Base-by-base conservation (phyloP, 345 rosid species). In the Eucalyptus melliodora region DNA sequence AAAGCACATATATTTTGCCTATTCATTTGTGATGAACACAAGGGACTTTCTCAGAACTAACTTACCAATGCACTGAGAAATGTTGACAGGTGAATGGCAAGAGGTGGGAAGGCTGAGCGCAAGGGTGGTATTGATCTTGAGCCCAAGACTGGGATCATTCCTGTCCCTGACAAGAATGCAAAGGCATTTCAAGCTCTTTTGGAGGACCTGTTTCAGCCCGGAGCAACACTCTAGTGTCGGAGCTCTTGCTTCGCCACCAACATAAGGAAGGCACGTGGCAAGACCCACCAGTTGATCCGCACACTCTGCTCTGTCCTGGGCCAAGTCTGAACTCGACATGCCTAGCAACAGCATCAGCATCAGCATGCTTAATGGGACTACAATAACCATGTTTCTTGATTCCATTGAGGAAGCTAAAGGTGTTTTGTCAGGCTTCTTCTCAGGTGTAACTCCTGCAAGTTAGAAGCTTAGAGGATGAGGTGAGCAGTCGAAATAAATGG, bases 191-290 rank as follows among this genome's bases (percentile, higher is more conserved):
- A 19, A 87, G 94, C 97, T 96, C 91, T 94, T 96, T 7, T 86
- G 91, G 7, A 96, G 86, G 59, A 96, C 96, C 80, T 92, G 93
- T 53, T 92, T 93, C 21, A 97, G 91, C 23, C 99, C 99, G 6
- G 88, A 86, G 92, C 99, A 97, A 86, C 99, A 97, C 67, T 96
- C 99, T 11, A 90, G 45, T 34, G 97, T 93, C 2, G 99, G 99
- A 47, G 92, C 90, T 88, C 93, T 95, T 7, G 95, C 91, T 2
- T 92, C 86, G 9, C 97, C 97, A 37, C 98, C 94, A 13, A 94
- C 99, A 27, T 94, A 97, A 7, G 97, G 93, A n/a, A 97, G 93
- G 72, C 99, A 97, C 0, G 97, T 77, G 24, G 97, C 91, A 8
- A 97, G 92, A 42, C 93, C 92, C 14, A 93, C 86, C 21, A 97